Percentiles rank a stretch among this genome's conserved stretches.
phyloP scores from a whole-genome alignment of 192 early-diverging fungal species.

The Umbelopsis isabellina region DNA sequence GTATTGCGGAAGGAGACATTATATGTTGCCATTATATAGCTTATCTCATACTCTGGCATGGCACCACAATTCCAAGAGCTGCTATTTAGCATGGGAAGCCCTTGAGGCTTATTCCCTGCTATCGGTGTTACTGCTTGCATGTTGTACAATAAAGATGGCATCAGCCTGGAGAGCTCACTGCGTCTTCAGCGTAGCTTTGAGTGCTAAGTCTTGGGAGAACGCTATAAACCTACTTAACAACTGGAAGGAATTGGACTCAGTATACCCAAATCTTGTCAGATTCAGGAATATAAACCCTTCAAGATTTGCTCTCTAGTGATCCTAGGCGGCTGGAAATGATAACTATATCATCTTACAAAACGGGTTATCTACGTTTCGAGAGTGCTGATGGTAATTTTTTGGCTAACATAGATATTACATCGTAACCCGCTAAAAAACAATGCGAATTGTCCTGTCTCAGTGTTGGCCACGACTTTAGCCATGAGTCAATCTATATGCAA shows the following conservation, averaged over 20 bases:
- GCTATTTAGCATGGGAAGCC: no score
- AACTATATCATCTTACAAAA: not conserved
- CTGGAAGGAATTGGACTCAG: slow-evolving; percentile 58
- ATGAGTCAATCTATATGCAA: no score
- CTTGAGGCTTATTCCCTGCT: not conserved
- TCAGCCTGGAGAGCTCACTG: slow-evolving; percentile 23
- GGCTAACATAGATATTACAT: slow-evolving; percentile 47
- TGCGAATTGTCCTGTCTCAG: no score
- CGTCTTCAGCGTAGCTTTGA: slow-evolving; percentile 45
- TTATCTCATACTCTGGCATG: not conserved
- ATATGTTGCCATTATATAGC: no score
- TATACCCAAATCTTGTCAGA: slow-evolving; percentile 47
- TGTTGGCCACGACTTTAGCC: no score
- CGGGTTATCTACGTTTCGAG: not conserved
- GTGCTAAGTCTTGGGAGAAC: slow-evolving; percentile 56
- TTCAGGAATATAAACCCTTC: slow-evolving; percentile 54
- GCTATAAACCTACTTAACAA: slow-evolving; percentile 54
- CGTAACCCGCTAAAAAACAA: slow-evolving; percentile 63
- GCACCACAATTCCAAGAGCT: not conserved
- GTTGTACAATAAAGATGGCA: slow-evolving; percentile 20
- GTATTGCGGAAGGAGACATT: not conserved
- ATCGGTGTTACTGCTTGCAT: slow-evolving; percentile 40
- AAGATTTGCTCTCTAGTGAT: slow-evolving; percentile 46
- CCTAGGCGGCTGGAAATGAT: slow-evolving; percentile 56
- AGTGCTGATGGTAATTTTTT: not conserved